phyloP scores from a whole-genome alignment of 805 yeast species.

The Suhomyces kilbournensis region DNA sequence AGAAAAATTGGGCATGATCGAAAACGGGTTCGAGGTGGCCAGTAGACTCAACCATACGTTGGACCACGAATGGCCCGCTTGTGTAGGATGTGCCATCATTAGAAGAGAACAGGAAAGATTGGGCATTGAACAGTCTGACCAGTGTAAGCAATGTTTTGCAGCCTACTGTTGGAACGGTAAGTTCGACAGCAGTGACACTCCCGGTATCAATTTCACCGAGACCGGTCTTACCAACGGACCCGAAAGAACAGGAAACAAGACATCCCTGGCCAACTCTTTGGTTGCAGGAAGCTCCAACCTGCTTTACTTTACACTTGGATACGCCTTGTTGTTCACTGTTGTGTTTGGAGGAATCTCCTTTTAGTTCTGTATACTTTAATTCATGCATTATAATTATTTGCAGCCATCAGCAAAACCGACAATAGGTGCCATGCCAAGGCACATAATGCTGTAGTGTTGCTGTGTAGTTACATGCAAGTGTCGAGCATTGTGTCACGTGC shows the following conservation, averaged over 20 bases:
- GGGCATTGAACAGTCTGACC: slow-evolving; percentile 21
- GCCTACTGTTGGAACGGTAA: slow-evolving; percentile 28
- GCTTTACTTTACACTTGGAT: slow-evolving; percentile 4
- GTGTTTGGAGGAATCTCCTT: slow-evolving; percentile 2
- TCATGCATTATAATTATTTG: not conserved
- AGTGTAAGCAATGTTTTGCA: slow-evolving; percentile 22
- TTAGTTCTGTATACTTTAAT: not conserved
- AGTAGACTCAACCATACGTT: slow-evolving; percentile 18
- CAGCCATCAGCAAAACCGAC: not conserved
- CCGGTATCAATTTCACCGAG: slow-evolving; percentile 37
- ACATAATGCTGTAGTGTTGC: not conserved
- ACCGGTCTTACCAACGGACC: slow-evolving; percentile 34
- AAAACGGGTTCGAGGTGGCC: slow-evolving; percentile 27
- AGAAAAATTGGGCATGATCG: slow-evolving; percentile 22
- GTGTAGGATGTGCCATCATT: slow-evolving; percentile 30
- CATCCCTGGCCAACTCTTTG: slow-evolving; percentile 17
- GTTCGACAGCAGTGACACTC: slow-evolving; percentile 6
- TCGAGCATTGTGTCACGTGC: not conserved
- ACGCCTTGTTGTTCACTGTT: not conserved
- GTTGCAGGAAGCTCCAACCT: slow-evolving; percentile 6
- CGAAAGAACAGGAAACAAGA: slow-evolving; percentile 20
- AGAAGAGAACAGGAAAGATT: slow-evolving; percentile 24
- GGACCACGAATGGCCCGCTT: slow-evolving; percentile 21
- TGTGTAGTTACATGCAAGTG: too few relatives aligned
- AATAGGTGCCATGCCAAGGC: not conserved